Evolutionary conservation across 208 protist species (phyloP).

Genomic region (Trichomonas gallinae): DNA sequence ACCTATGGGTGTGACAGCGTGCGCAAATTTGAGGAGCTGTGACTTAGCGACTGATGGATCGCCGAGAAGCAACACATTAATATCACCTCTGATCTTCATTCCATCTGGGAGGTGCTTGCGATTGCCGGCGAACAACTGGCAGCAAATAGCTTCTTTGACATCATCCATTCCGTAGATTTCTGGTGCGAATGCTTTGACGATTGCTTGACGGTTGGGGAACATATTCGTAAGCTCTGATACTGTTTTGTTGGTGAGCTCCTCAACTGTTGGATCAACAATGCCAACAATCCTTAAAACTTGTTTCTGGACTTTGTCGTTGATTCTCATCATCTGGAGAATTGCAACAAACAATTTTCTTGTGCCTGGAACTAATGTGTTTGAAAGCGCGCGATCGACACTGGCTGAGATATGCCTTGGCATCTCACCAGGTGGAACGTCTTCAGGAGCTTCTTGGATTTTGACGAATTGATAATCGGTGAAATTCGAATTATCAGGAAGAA

Average conservation of each 20-base stretch:
- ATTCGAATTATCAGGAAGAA: conserved; percentile 36
- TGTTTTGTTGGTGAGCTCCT: background rate
- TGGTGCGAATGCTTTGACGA: conserved; percentile 75
- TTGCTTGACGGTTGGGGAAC: conserved; percentile 42
- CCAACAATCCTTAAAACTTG: conserved; percentile 29
- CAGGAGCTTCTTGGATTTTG: conserved; percentile 84
- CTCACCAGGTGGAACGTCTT: conserved; percentile 81
- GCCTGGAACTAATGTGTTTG: conserved; percentile 11
- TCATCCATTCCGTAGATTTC: conserved; percentile 97
- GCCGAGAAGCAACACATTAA: conserved; percentile 97
- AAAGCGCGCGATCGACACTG: conserved; percentile 25
- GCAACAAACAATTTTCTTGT: conserved; percentile 20
- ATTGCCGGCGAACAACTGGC: conserved; percentile 83
- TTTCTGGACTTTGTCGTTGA: background rate
- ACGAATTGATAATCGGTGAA: conserved; percentile 83
- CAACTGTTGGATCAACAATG: background rate
- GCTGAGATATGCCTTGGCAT: conserved; percentile 79
- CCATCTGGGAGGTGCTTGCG: background rate
- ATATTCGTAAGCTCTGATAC: background rate
- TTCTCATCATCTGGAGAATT: conserved; percentile 59
- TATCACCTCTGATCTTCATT: conserved; percentile 73
- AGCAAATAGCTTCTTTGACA: conserved; percentile 89
- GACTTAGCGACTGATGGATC: conserved; percentile 90
- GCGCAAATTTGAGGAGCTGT: conserved; percentile 94
- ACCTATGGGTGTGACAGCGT: conserved; percentile 86